Conservation (phyloP, 2,329 filamentous ascomycete genomes). For the Curvularia spicifera region DNA sequence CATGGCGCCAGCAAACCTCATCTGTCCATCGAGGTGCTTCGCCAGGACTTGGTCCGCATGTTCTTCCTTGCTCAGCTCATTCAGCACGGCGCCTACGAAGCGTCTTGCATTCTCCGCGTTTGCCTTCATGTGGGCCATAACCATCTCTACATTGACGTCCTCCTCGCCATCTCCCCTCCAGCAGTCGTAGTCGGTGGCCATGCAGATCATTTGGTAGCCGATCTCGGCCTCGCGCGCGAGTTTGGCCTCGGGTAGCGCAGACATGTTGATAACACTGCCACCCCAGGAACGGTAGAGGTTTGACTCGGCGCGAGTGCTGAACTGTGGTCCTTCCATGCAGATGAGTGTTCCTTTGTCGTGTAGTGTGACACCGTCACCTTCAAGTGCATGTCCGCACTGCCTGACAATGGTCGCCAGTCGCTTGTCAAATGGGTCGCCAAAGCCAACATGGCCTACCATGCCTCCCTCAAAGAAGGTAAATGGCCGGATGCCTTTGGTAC, state of each 20-base stretch:
- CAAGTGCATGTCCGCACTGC: conserved; percentile 75
- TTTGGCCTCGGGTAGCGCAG: conserved; percentile 91
- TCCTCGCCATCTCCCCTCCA: conserved; percentile 81
- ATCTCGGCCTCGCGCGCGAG: conserved; percentile 95
- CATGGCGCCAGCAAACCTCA: conserved; percentile 80
- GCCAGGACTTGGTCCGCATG: conserved; percentile 76
- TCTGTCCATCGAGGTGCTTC: conserved; percentile 79
- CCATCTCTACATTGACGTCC: conserved; percentile 91
- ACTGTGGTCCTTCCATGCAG: conserved; percentile 99
- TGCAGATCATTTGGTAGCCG: conserved; percentile 97
- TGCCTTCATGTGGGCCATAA: conserved; percentile 93
- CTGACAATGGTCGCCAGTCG: conserved; percentile 77
- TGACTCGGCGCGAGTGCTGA: conserved; percentile 94
- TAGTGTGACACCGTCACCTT: conserved; percentile 82
- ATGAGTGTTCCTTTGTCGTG: conserved; percentile 86
- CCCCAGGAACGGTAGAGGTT: conserved; percentile 95
- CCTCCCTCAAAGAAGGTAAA: conserved; percentile 96
- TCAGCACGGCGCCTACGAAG: conserved; percentile 84
- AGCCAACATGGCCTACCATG: conserved; percentile 91
- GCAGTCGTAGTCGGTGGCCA: conserved; percentile 99
- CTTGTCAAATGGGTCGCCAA: conserved; percentile 92
- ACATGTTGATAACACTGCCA: conserved; percentile 98
- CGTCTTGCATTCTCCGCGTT: conserved; percentile 87
- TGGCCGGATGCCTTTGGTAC: conserved; percentile 90
- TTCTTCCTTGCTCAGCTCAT: conserved; percentile 80